A percentile compares a stretch with the other conserved stretches of the same genome.
These are phyloP conservation scores for Yarrowia yakushimensis DNA, from an alignment of 805 yeast genomes.

Conservation along the genomic window DNA sequence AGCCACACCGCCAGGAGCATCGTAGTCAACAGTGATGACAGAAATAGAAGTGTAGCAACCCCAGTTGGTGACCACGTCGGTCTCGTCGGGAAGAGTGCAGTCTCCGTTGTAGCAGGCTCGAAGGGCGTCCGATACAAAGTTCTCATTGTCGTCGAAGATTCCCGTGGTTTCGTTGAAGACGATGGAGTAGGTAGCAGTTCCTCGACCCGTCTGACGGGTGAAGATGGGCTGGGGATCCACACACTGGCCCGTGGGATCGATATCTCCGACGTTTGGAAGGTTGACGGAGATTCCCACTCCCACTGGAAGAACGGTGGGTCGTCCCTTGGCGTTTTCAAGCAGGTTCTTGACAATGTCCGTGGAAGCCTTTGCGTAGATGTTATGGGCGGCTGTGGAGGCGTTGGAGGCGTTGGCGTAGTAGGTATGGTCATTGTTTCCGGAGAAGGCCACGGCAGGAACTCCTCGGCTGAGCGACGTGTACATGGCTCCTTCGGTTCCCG, in stretches of 20 bases:
- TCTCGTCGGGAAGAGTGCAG: neutral
- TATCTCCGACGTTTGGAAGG: neutral
- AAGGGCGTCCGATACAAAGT: neutral
- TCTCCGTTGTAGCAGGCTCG: neutral
- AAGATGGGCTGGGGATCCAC: neutral
- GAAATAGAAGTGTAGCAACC: neutral
- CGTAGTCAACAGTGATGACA: neutral
- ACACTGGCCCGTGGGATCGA: neutral
- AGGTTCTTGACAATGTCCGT: neutral
- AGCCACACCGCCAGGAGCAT: neutral
- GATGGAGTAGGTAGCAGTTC: neutral
- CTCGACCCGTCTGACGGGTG: neutral
- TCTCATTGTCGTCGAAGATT: neutral
- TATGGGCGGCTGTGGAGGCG: neutral
- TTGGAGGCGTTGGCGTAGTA: neutral
- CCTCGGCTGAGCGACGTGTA: neutral
- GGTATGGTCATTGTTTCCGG: neutral
- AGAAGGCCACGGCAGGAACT: neutral
- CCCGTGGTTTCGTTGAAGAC: neutral
- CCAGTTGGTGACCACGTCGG: neutral
- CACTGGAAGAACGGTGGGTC: neutral
- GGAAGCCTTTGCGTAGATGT: neutral
- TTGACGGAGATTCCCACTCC: neutral
- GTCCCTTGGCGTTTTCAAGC: neutral
- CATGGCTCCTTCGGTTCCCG: neutral